phyloP scores from a whole-genome alignment of 495 filamentous ascomycete species.

The Penicillium robsamsonii region DNA sequence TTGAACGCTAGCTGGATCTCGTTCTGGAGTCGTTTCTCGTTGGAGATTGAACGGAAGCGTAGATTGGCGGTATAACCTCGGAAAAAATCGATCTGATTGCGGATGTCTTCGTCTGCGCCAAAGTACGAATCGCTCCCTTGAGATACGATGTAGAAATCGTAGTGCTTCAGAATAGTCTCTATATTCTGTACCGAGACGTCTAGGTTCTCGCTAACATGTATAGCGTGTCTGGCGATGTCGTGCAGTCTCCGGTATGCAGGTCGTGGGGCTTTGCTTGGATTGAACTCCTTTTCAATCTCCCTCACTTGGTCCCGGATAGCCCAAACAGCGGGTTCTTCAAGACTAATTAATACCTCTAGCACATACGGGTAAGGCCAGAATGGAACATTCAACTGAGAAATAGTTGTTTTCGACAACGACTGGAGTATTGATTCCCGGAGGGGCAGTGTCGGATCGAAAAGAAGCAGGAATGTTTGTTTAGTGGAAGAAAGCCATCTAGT shows the following conservation, averaged over 20 bases:
- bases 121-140: neutral
- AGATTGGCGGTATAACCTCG: conserved; percentile 34
- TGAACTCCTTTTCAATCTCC: conserved; percentile 19
- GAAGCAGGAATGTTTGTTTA: conserved; percentile 29
- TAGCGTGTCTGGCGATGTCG: conserved; percentile 48
- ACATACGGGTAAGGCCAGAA: conserved; percentile 24
- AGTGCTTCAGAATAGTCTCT: conserved; percentile 34
- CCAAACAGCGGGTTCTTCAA: conserved; percentile 30
- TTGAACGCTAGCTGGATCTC: conserved; percentile 45
- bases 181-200: conserved; percentile 37
- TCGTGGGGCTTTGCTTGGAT: neutral
- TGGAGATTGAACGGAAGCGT: conserved; percentile 36
- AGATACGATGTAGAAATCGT: conserved; percentile 7
- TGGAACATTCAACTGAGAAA: conserved; percentile 15
- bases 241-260: conserved; percentile 44
- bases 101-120: neutral
- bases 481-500: conserved; percentile 6
- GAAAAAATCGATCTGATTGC: conserved; percentile 6
- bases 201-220: conserved; percentile 47
- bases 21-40: conserved; percentile 40
- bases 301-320: conserved; percentile 25
- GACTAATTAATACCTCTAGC: conserved; percentile 14
- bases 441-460: conserved; percentile 30
- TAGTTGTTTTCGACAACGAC: neutral
- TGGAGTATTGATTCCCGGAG: neutral